phyloP scores from a whole-genome alignment of 768 basidiomycete genomes.

The Lyophyllum atratum region DNA sequence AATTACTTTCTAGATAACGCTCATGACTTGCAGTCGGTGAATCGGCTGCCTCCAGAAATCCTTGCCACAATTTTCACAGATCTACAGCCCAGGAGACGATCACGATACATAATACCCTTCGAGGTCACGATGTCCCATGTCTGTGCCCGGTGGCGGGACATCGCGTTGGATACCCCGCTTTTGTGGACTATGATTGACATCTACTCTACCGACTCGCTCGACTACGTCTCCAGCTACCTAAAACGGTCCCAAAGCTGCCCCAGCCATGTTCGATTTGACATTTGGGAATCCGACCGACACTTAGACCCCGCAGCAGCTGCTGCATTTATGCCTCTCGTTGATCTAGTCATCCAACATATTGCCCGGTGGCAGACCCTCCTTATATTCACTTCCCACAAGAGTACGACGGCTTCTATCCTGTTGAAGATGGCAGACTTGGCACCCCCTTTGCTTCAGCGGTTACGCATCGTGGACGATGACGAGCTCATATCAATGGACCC shows the following conservation, averaged over 20 bases:
- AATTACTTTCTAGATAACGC: background rate
- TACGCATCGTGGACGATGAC: conserved; percentile 20
- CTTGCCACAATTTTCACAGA: conserved; percentile 28
- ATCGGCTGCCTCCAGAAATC: conserved; percentile 31
- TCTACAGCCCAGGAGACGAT: conserved; percentile 21
- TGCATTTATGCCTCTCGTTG: conserved; percentile 15
- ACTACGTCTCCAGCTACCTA: conserved; percentile 27
- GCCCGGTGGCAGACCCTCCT: conserved; percentile 28
- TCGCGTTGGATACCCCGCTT: conserved; percentile 33
- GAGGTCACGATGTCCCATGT: conserved; percentile 45
- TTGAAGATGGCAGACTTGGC: conserved; percentile 16
- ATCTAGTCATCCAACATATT: conserved; percentile 20
- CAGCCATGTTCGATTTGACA: conserved; percentile 31
- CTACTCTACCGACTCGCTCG: conserved; percentile 26
- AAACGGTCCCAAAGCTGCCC: conserved; percentile 29
- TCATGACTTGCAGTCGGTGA: conserved; percentile 6
- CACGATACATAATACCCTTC: conserved; percentile 26
- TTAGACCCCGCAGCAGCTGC: conserved; percentile 1
- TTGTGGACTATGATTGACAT: conserved; percentile 43
- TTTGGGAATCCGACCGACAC: conserved; percentile 28
- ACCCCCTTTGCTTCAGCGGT: conserved; percentile 27
- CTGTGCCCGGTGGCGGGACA: conserved; percentile 40
- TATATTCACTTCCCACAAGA: conserved; percentile 24
- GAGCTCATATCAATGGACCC: background rate
- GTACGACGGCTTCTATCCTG: conserved; percentile 25